Conservation (phyloP, 169 alveolate genomes). For the Theileria equi region DNA sequence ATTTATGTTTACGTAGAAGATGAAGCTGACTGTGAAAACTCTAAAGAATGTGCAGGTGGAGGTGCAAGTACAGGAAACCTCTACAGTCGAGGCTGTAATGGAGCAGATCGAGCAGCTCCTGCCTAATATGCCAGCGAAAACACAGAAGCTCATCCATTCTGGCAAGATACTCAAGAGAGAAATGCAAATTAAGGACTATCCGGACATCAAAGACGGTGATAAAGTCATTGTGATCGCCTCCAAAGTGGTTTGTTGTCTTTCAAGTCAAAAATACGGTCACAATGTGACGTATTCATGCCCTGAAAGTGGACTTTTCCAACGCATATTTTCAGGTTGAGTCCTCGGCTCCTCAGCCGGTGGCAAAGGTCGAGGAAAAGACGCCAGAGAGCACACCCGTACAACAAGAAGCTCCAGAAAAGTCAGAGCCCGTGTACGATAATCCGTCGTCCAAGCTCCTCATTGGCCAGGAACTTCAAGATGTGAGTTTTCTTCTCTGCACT, state of each 20-base stretch:
- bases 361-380: neutral
- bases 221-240: slow-evolving; percentile 71
- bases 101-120: slow-evolving; percentile 64
- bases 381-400: neutral
- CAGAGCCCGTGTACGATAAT: neutral
- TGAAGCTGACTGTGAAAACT: slow-evolving; percentile 80
- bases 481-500: neutral
- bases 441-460: slow-evolving; percentile 12
- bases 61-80: slow-evolving; percentile 69
- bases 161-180: slow-evolving; percentile 77
- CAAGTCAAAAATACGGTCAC: neutral
- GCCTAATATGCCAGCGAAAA: slow-evolving; percentile 74
- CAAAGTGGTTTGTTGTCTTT: slow-evolving; percentile 42
- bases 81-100: slow-evolving; percentile 70
- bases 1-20: slow-evolving; percentile 10
- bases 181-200: slow-evolving; percentile 57
- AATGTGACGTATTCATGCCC: neutral
- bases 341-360: neutral
- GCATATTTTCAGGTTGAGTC: too few relatives aligned
- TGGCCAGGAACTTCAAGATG: slow-evolving; percentile 24
- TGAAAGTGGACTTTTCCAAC: too few relatives aligned
- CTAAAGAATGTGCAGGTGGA: slow-evolving; percentile 79
- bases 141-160: slow-evolving; percentile 78
- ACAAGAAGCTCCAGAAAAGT: neutral
- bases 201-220: slow-evolving; percentile 80